phyloP scores from a whole-genome alignment of 1,139 yeast species.

The Yamadazyma diddensiae region DNA sequence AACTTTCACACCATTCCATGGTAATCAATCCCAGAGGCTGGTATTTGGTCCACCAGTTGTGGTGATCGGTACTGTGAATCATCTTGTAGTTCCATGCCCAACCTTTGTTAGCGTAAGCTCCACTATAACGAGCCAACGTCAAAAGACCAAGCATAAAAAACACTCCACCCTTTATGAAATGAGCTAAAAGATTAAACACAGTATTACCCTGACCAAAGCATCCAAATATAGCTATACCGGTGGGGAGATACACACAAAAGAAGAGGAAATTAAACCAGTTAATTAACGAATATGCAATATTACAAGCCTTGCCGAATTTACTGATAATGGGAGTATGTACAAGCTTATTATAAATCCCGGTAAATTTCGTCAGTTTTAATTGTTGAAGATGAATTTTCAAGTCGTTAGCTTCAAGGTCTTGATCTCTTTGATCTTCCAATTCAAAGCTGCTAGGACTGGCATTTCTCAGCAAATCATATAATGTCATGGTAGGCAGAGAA shows the following conservation, averaged over 20 bases:
- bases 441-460: slow-evolving; percentile 14
- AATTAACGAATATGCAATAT: slow-evolving; percentile 40
- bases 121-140: slow-evolving; percentile 81
- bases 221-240: slow-evolving; percentile 76
- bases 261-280: slow-evolving; percentile 67
- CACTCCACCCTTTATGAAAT: slow-evolving; percentile 93
- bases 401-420: slow-evolving; percentile 11
- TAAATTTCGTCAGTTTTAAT: slow-evolving; percentile 5
- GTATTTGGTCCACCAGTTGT: slow-evolving; percentile 20
- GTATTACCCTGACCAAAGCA: slow-evolving; percentile 62
- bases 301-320: slow-evolving; percentile 7
- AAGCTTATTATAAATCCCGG: slow-evolving; percentile 4
- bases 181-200: slow-evolving; percentile 85
- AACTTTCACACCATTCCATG: slow-evolving; percentile 83
- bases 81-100: slow-evolving; percentile 86
- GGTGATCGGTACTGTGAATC: slow-evolving; percentile 23
- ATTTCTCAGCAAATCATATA: slow-evolving; percentile 29
- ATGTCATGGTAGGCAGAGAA: slow-evolving; percentile 36
- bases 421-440: slow-evolving; percentile 5
- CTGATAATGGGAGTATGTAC: slow-evolving; percentile 5
- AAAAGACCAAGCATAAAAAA: slow-evolving; percentile 74
- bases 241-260: slow-evolving; percentile 57
- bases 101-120: slow-evolving; percentile 71
- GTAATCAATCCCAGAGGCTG: slow-evolving; percentile 62
- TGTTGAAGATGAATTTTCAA: slow-evolving; percentile 11